A percentile compares a stretch with the other conserved stretches of the same genome.
phyloP scores from a whole-genome alignment of 768 basidiomycete species.

The Gloeopeniophorella convolvens region DNA sequence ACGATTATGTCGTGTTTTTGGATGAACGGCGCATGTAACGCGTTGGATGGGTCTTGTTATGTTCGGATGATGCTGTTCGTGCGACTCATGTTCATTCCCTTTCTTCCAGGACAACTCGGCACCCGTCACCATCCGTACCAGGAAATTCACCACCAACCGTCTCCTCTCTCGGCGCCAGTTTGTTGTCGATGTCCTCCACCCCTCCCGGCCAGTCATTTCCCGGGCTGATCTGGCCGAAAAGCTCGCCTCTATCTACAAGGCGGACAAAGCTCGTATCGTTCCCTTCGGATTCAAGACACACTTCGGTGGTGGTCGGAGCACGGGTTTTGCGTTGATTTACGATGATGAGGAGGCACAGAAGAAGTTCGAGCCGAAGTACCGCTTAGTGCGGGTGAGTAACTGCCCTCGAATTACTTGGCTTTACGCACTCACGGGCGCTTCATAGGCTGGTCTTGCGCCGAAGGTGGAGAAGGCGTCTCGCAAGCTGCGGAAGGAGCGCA shows the following conservation, averaged over 20 bases:
- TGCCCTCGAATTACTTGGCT: background rate
- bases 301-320: constrained; percentile 97
- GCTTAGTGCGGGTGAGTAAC: constrained; percentile 81
- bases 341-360: constrained; percentile 92
- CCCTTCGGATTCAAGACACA: constrained; percentile 92
- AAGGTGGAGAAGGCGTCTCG: constrained; percentile 91
- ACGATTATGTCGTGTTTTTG: background rate
- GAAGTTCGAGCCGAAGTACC: constrained; percentile 96
- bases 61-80: constrained; percentile 27
- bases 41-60: constrained; percentile 30
- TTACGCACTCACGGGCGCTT: background rate
- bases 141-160: constrained; percentile 99
- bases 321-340: constrained; percentile 96
- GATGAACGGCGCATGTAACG: background rate
- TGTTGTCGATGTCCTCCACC: constrained; percentile 91
- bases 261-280: constrained; percentile 84
- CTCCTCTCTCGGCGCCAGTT: constrained; percentile 95
- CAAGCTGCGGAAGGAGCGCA: constrained; percentile 98
- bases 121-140: constrained; percentile 92
- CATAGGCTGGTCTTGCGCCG: constrained; percentile 55
- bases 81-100: constrained; percentile 17
- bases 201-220: constrained; percentile 90
- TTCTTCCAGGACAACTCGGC: constrained; percentile 62
- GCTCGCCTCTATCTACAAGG: constrained; percentile 89
- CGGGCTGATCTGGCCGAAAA: constrained; percentile 89